Conservation (phyloP, 108 stramenopile species). For the Nitzschia palea region DNA sequence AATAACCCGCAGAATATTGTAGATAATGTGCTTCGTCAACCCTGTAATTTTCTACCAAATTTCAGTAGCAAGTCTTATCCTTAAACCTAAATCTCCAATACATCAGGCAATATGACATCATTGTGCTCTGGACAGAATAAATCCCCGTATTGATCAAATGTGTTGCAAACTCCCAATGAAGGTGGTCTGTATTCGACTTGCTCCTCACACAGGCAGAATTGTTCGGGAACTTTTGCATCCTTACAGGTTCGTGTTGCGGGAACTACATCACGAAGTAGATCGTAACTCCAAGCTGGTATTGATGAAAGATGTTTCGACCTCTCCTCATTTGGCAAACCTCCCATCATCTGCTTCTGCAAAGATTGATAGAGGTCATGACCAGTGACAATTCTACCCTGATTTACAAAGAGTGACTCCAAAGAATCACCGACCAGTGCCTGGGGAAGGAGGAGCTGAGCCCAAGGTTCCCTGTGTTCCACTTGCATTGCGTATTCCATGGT, state of each 20-base stretch:
- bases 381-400: slow-evolving; percentile 44
- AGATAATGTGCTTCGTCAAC: too few species aligned
- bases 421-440: slow-evolving; percentile 18
- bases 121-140: background rate
- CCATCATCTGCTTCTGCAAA: slow-evolving; percentile 28
- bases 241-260: background rate
- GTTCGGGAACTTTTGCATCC: background rate
- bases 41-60: too few species aligned
- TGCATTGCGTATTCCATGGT: slow-evolving; percentile 46
- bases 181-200: background rate
- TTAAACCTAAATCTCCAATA: background rate
- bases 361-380: slow-evolving; percentile 50
- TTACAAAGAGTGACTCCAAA: slow-evolving; percentile 28
- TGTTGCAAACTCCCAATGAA: background rate
- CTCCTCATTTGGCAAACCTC: background rate
- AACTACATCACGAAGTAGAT: background rate
- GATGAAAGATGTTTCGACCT: background rate
- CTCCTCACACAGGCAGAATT: slow-evolving; percentile 1
- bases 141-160: background rate
- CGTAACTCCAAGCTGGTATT: background rate
- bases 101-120: background rate
- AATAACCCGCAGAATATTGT: too few species aligned
- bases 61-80: too few species aligned
- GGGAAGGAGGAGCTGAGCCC: slow-evolving; percentile 48
- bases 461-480: slow-evolving; percentile 53